These are phyloP conservation scores for Ambrosia artemisiifolia DNA, from an alignment of 129 eudicot species.

Conservation along the genomic window DNA sequence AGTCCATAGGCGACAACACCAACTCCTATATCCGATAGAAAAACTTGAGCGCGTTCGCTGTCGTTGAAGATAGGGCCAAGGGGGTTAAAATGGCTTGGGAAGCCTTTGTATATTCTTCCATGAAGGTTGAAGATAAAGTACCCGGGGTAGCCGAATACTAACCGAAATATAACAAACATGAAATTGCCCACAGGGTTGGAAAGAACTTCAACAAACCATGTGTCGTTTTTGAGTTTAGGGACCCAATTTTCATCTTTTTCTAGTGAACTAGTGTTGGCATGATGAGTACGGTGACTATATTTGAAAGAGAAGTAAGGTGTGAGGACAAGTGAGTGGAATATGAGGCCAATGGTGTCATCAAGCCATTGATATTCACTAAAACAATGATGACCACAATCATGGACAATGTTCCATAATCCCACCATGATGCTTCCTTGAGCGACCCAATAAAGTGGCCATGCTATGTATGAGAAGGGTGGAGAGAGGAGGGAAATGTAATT, in stretches of 20 bases:
- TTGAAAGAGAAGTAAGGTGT: conserved; percentile 39
- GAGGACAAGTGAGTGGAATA: conserved; percentile 21
- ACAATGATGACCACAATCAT: conserved; percentile 29
- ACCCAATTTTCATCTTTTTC: conserved; percentile 29
- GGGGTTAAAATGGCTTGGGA: conserved; percentile 32
- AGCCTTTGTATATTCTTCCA: conserved; percentile 29
- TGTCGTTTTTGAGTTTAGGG: conserved; percentile 19
- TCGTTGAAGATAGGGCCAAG: conserved; percentile 32
- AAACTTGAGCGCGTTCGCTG: conserved; percentile 27
- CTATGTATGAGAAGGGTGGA: conserved; percentile 13
- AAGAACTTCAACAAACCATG: conserved; percentile 17
- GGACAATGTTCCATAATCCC: conserved; percentile 34
- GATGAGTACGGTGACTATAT: conserved; percentile 38
- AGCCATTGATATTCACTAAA: conserved; percentile 26
- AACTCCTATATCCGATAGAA: conserved; percentile 23
- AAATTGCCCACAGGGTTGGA: conserved; percentile 24
- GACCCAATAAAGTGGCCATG: conserved; percentile 35
- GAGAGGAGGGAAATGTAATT: conserved; percentile 28
- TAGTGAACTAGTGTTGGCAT: conserved; percentile 37
- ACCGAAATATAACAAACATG: conserved; percentile 23
- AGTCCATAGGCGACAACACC: conserved; percentile 4
- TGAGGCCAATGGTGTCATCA: conserved; percentile 24
- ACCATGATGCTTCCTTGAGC: conserved; percentile 21
- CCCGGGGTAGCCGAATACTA: conserved; percentile 37
- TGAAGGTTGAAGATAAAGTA: conserved; percentile 44